phyloP scores from a whole-genome alignment of 148 eudicot genomes.

The Fallopia convolvulus region DNA sequence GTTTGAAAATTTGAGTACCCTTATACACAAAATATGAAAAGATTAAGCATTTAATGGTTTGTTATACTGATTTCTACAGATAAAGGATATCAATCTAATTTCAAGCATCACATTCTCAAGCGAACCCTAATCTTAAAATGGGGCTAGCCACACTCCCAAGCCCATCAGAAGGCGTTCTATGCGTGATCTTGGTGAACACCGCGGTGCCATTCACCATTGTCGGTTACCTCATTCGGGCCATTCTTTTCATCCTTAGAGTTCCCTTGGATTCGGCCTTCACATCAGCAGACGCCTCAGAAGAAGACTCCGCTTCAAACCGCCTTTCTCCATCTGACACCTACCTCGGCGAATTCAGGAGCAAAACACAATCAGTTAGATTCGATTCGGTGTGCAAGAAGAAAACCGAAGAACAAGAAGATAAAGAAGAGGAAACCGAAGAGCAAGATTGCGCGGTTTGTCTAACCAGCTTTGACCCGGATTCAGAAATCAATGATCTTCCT shows the following conservation, averaged over 20 bases:
- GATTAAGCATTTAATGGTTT: background rate
- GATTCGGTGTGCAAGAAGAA: slow-evolving; percentile 21
- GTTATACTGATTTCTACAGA: background rate
- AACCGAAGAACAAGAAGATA: background rate
- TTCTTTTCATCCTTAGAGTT: slow-evolving; percentile 38
- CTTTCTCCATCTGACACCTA: slow-evolving; percentile 27
- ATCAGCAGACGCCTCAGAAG: slow-evolving; percentile 12
- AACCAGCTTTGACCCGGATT: slow-evolving; percentile 29
- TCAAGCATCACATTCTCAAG: background rate
- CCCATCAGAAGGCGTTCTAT: slow-evolving; percentile 44
- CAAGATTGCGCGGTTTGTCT: slow-evolving; percentile 53
- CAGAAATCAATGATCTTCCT: slow-evolving; percentile 33
- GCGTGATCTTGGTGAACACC: slow-evolving; percentile 38
- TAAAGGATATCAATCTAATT: background rate
- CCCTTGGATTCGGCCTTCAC: slow-evolving; percentile 33
- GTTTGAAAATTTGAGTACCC: background rate
- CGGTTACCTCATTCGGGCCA: slow-evolving; percentile 29
- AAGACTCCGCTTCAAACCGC: slow-evolving; percentile 14
- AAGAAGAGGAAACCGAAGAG: background rate
- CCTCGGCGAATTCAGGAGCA: slow-evolving; percentile 41
- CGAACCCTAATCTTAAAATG: slow-evolving; percentile 18
- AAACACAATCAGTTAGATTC: slow-evolving; percentile 32
- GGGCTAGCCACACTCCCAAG: slow-evolving; percentile 44
- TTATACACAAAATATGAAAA: background rate
- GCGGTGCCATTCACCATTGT: slow-evolving; percentile 35